Evolutionary conservation across 495 filamentous ascomycete genomes (phyloP).

Genomic region (Wilcoxina mikolae): DNA sequence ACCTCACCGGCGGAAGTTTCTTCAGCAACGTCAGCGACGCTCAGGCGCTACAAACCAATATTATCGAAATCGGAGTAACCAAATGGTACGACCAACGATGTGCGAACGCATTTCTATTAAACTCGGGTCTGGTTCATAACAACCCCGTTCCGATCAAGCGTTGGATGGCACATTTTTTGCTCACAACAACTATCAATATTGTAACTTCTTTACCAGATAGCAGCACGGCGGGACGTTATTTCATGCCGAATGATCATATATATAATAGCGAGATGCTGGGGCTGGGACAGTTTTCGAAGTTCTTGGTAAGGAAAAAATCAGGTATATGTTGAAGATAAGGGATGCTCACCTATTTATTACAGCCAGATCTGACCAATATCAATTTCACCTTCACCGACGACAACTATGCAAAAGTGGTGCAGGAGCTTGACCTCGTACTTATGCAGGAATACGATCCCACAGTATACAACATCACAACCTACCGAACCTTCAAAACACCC

Average conservation of each 20-base stretch:
- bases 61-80: neutral
- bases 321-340: too few species aligned
- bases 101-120: neutral
- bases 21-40: neutral
- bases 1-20: neutral
- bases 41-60: neutral
- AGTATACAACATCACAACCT: neutral
- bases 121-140: neutral
- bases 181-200: conserved; percentile 11
- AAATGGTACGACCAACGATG: neutral
- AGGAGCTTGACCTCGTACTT: neutral
- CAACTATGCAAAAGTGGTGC: neutral
- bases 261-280: too few species aligned
- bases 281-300: too few species aligned
- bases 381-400: neutral
- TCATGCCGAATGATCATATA: too few species aligned
- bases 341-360: too few species aligned
- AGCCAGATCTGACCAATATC: neutral
- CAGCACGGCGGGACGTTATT: too few species aligned
- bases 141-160: conserved; percentile 2
- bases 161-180: conserved; percentile 11
- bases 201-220: too few species aligned
- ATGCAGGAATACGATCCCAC: neutral
- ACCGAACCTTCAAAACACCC: neutral
- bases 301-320: too few species aligned